Conservation (phyloP, 164 flowering plant species). For the Nymphaea colorata region DNA sequence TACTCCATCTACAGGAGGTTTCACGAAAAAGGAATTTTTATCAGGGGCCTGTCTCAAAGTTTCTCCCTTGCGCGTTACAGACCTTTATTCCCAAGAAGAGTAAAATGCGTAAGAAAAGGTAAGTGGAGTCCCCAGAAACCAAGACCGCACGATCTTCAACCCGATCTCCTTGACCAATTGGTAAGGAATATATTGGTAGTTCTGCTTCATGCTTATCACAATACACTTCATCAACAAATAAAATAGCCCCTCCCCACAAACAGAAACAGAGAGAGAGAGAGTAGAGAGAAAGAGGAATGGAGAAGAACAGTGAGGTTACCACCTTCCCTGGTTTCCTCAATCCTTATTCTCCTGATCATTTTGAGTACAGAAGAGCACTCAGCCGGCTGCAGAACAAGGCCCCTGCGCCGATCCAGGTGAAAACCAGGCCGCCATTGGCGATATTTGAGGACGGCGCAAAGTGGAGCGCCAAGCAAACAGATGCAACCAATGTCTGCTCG, state of each 20-base stretch:
- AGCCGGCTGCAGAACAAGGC: neutral
- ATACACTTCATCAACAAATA: neutral
- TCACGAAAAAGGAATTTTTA: too few relatives aligned
- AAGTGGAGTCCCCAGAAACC: too few relatives aligned
- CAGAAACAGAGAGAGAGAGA: neutral
- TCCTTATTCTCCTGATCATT: neutral
- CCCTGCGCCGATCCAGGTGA: neutral
- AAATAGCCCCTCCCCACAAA: neutral
- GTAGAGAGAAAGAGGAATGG: neutral
- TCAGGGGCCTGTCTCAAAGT: too few relatives aligned
- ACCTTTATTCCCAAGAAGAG: too few relatives aligned
- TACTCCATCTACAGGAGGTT: too few relatives aligned
- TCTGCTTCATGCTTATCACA: neutral
- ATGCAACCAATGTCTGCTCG: neutral
- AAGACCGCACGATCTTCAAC: too few relatives aligned
- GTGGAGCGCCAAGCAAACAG: neutral
- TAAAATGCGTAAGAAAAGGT: too few relatives aligned
- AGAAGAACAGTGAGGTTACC: neutral
- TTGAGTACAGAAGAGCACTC: neutral
- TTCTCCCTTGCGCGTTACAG: too few relatives aligned
- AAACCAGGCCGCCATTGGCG: neutral
- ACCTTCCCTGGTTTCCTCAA: neutral
- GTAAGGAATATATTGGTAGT: neutral
- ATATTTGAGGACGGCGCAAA: neutral
- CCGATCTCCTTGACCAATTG: too few relatives aligned